These are phyloP conservation scores for Trichocladium uniseriatum DNA, from an alignment of 495 filamentous ascomycete species.

Conservation along the genomic window DNA sequence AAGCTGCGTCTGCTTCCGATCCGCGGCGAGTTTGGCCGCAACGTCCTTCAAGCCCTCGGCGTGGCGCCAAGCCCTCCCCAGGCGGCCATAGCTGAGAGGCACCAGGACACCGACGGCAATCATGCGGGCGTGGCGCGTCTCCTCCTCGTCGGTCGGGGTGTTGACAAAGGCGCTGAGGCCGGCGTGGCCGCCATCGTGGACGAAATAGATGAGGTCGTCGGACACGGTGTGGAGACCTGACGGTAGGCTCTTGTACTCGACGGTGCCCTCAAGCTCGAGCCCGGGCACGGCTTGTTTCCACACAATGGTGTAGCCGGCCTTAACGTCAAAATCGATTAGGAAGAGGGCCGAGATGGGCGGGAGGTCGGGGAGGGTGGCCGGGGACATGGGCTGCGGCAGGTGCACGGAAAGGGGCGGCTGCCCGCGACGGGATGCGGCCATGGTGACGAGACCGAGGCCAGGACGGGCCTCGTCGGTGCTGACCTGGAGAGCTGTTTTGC, in stretches of 20 bases:
- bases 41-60: conserved; percentile 66
- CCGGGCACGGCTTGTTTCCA: conserved; percentile 70
- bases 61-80: conserved; percentile 86
- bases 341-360: conserved; percentile 77
- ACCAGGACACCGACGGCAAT: conserved; percentile 85
- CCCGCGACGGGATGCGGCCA: conserved; percentile 45
- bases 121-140: conserved; percentile 81
- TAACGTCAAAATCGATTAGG: conserved; percentile 78
- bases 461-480: not conserved
- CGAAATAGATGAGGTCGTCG: conserved; percentile 87
- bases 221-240: conserved; percentile 85
- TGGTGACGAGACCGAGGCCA: conserved; percentile 17
- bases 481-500: no score
- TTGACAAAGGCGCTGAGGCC: conserved; percentile 92
- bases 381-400: conserved; percentile 25
- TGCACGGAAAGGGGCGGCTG: conserved; percentile 42
- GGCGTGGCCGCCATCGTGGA: conserved; percentile 67
- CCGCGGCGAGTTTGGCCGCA: conserved; percentile 48
- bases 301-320: conserved; percentile 73
- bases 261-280: conserved; percentile 75
- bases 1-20: conserved; percentile 46
- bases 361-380: conserved; percentile 40
- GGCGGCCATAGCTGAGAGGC: conserved; percentile 72
- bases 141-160: conserved; percentile 60
- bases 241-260: conserved; percentile 90